Percentiles rank a stretch among this genome's conserved stretches.
These are phyloP conservation scores for Eucalyptus victrix DNA, from an alignment of 345 rosid species.

Conservation along the genomic window DNA sequence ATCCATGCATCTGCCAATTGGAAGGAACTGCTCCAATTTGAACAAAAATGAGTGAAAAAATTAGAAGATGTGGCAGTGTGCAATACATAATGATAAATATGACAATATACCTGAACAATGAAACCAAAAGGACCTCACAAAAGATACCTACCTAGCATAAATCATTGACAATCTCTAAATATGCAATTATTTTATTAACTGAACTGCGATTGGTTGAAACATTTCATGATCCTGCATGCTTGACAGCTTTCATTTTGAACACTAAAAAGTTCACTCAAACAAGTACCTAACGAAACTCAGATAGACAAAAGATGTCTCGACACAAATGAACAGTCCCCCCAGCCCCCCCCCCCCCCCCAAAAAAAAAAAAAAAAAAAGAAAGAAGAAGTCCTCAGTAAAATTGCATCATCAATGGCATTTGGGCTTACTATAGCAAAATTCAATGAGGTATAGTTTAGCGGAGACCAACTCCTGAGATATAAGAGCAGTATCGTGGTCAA, in stretches of 20 bases:
- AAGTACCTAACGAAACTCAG: not conserved
- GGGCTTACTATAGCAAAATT: not conserved
- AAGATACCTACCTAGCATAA: not conserved
- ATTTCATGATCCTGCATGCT: not conserved
- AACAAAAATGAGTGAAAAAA: not conserved
- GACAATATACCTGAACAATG: not conserved
- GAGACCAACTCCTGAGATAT: not conserved
- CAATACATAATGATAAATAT: not conserved
- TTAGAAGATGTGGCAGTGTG: not conserved
- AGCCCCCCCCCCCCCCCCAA: not conserved
- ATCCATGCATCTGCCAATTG: conserved; percentile 98
- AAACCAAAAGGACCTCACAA: not conserved
- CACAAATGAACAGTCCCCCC: not conserved
- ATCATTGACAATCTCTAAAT: not conserved
- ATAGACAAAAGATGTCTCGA: not conserved
- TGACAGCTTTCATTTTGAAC: not conserved
- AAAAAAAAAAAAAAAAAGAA: not conserved
- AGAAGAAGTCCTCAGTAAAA: not conserved
- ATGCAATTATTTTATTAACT: not conserved
- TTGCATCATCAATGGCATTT: not conserved
- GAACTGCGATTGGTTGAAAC: not conserved
- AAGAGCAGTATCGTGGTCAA: not conserved
- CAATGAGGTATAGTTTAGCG: not conserved
- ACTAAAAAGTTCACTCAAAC: not conserved
- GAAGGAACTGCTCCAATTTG: conserved; percentile 77